Percentiles rank a stretch among this genome's conserved stretches.
These are phyloP conservation scores for Aspergillus chevalieri DNA, from an alignment of 2,329 filamentous ascomycete species.

Conservation along the genomic window DNA sequence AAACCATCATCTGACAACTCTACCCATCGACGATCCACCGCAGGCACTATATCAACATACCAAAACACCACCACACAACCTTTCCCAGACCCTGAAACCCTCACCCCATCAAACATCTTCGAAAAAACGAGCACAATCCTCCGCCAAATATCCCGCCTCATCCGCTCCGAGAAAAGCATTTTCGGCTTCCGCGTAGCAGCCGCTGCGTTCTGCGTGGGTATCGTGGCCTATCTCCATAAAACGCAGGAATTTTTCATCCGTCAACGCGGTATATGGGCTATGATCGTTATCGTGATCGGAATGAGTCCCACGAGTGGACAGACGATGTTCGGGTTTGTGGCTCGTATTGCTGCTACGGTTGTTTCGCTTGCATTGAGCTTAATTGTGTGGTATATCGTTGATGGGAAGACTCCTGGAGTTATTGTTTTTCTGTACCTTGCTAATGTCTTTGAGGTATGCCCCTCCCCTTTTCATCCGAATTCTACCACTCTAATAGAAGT, in stretches of 20 bases:
- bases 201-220: conserved; percentile 64
- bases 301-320: conserved; percentile 64
- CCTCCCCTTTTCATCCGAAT: no score
- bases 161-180: conserved; percentile 57
- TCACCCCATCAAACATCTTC: conserved; percentile 56
- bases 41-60: conserved; percentile 42
- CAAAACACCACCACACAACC: conserved; percentile 41
- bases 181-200: conserved; percentile 67
- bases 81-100: conserved; percentile 60
- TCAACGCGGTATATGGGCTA: conserved; percentile 66
- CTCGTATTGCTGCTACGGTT: conserved; percentile 57
- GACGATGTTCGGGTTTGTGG: conserved; percentile 62
- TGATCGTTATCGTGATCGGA: conserved; percentile 66
- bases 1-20: no score
- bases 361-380: conserved; percentile 57
- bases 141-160: conserved; percentile 50
- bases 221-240: conserved; percentile 58
- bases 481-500: no score
- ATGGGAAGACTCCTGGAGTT: conserved; percentile 55
- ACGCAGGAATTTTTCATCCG: conserved; percentile 62
- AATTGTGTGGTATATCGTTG: conserved; percentile 66
- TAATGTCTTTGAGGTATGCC: conserved; percentile 46
- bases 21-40: conserved; percentile 14
- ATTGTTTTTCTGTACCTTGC: conserved; percentile 65
- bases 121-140: conserved; percentile 57